Base-by-base conservation (phyloP, 805 yeast genomes). In the Cyberlindnera amylophila region DNA sequence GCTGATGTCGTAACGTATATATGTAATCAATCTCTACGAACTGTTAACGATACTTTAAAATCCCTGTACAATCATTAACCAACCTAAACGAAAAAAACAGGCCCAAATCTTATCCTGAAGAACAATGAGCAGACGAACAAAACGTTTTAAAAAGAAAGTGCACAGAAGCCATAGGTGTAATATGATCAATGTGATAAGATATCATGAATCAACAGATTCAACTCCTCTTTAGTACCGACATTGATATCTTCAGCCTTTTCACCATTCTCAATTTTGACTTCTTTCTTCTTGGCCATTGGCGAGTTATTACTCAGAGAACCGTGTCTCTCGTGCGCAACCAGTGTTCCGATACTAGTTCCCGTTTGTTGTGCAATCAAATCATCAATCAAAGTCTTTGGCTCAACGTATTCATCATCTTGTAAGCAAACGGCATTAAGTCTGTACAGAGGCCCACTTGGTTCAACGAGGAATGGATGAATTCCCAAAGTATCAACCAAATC, bases 121-220 rank as follows among this genome's bases (percentile, higher is more conserved):
- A 13, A 21, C 24, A 21, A 21, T 21, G 24, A 21, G 19, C 19
- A 31, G n/a, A n/a, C n/a, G n/a, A n/a, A n/a, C n/a, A n/a, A n/a
- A n/a, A n/a, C n/a, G n/a, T n/a, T n/a, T n/a, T n/a, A n/a, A n/a
- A n/a, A n/a, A n/a, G n/a, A n/a, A n/a, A n/a, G n/a, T n/a, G n/a
- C n/a, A n/a, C n/a, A n/a, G n/a, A n/a, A n/a, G n/a, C n/a, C n/a
- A n/a, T n/a, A n/a, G n/a, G n/a, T n/a, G 6, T 15, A 15, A 16
- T 5, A 15, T 12, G 9, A 24, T 50, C 50, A 15, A 48, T 42
- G 37, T 34, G 45, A 30, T 40, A 50, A 54, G 39, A 84, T 71
- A 52, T 82, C 90, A 61, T 79, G 81, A 29, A 85, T 70, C 40
- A 84, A 65, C 86, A 87, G 79, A 51, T 79, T 77, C 48, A 85